Evolutionary conservation across 257 asterid genomes (phyloP).

Genomic region (Solanum boliviense): DNA sequence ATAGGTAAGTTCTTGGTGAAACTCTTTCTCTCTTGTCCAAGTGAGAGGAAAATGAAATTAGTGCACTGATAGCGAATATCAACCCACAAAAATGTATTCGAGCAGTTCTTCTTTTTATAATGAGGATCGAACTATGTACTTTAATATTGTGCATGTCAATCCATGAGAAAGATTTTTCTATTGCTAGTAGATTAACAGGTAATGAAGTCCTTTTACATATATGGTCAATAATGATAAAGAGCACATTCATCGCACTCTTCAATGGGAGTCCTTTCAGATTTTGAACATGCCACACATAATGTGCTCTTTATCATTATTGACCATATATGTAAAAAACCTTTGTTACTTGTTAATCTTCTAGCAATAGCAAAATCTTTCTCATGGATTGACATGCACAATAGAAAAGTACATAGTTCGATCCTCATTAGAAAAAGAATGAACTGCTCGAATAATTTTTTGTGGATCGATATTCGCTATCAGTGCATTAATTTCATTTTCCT

Average conservation of each 20-base stretch:
- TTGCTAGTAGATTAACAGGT: background rate
- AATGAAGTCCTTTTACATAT: too few species aligned
- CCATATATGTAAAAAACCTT: background rate
- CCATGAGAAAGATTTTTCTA: background rate
- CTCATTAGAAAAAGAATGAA: background rate
- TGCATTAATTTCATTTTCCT: background rate
- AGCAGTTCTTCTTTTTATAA: background rate
- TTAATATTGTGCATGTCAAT: too few species aligned
- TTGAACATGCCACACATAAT: too few species aligned
- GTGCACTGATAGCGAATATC: background rate
- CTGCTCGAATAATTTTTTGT: background rate
- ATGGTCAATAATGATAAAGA: too few species aligned
- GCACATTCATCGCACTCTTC: too few species aligned
- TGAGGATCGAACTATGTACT: background rate
- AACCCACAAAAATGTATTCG: too few species aligned
- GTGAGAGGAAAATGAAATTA: background rate
- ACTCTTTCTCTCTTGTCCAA: background rate
- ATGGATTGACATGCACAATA: background rate
- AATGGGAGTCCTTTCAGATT: too few species aligned
- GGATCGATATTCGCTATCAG: background rate
- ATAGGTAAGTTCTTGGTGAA: background rate
- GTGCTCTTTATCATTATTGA: background rate
- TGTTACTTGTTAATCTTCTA: background rate
- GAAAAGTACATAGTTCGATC: background rate
- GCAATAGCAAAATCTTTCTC: background rate